Conservation (phyloP, 768 basidiomycete genomes). For the Rhodotorula sphaerocarpa region DNA sequence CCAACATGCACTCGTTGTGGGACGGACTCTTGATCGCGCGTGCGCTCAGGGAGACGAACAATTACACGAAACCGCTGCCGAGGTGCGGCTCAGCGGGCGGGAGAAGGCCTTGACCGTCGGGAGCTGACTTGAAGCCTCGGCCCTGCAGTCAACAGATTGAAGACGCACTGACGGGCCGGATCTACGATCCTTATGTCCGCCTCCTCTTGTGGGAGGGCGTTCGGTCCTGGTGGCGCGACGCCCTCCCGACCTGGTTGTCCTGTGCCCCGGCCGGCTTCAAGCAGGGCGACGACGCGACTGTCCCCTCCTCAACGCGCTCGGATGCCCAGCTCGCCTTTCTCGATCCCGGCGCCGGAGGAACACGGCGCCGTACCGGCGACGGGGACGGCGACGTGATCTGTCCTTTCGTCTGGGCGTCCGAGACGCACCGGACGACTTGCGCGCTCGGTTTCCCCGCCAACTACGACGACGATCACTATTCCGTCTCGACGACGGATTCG, state of each 20-base stretch:
- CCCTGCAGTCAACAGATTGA: constrained; percentile 22
- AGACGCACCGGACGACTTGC: constrained; percentile 34
- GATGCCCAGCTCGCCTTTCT: constrained; percentile 5
- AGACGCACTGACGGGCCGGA: constrained; percentile 21
- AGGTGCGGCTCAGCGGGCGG: constrained; percentile 42
- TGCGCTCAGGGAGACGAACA: constrained; percentile 65
- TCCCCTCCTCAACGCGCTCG: not conserved
- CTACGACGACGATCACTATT: constrained; percentile 5
- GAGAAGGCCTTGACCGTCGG: not conserved
- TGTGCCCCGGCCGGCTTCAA: constrained; percentile 51
- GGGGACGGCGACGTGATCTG: constrained; percentile 17
- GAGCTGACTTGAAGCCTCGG: no score
- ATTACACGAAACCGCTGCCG: constrained; percentile 71
- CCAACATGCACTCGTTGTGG: constrained; percentile 43
- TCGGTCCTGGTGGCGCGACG: constrained; percentile 57
- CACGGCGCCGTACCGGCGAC: no score
- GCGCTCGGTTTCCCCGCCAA: constrained; percentile 27
- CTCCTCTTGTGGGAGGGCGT: constrained; percentile 80
- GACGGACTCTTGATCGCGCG: constrained; percentile 74
- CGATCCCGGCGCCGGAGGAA: constrained; percentile 18
- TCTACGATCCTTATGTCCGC: constrained; percentile 52
- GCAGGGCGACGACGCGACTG: not conserved
- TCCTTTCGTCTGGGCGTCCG: constrained; percentile 33
- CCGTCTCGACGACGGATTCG: no score
- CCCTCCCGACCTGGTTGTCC: constrained; percentile 57